These are phyloP conservation scores for Medicago arabica DNA, from an alignment of 306 rosid genomes.

Conservation along the genomic window DNA sequence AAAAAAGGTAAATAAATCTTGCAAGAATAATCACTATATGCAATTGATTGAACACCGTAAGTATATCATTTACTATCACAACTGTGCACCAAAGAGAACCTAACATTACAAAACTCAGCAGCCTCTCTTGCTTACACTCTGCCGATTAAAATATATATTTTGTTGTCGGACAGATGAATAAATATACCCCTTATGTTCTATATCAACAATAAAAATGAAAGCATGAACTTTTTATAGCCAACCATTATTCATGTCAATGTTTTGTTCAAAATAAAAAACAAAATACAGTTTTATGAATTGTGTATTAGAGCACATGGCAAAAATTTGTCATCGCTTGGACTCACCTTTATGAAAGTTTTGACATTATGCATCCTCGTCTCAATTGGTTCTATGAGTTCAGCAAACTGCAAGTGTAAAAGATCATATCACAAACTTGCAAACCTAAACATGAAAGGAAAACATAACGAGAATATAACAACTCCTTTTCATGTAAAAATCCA, in stretches of 20 bases:
- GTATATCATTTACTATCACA: neutral
- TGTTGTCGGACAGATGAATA: slow-evolving; percentile 23
- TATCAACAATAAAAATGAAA: slow-evolving; percentile 35
- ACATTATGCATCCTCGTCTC: slow-evolving; percentile 74
- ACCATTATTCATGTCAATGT: neutral
- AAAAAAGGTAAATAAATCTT: slow-evolving; percentile 7
- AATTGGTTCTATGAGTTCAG: slow-evolving; percentile 80
- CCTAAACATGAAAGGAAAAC: slow-evolving; percentile 34
- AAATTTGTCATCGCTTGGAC: neutral
- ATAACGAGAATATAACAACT: neutral
- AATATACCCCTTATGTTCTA: slow-evolving; percentile 19
- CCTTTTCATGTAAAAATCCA: slow-evolving; percentile 9
- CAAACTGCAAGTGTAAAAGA: slow-evolving; percentile 57
- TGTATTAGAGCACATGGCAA: too few species aligned
- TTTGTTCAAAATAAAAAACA: neutral
- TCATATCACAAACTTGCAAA: slow-evolving; percentile 7
- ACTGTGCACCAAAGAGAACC: slow-evolving; percentile 27
- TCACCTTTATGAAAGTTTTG: slow-evolving; percentile 77
- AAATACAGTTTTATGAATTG: too few species aligned
- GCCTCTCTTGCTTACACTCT: slow-evolving; percentile 2
- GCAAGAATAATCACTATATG: slow-evolving; percentile 13
- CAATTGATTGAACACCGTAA: slow-evolving; percentile 17
- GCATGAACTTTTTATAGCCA: slow-evolving; percentile 8
- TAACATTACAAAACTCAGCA: slow-evolving; percentile 24
- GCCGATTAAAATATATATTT: slow-evolving; percentile 7